phyloP scores from a whole-genome alignment of 2,329 filamentous ascomycete species.

The Cytospora schulzeri region DNA sequence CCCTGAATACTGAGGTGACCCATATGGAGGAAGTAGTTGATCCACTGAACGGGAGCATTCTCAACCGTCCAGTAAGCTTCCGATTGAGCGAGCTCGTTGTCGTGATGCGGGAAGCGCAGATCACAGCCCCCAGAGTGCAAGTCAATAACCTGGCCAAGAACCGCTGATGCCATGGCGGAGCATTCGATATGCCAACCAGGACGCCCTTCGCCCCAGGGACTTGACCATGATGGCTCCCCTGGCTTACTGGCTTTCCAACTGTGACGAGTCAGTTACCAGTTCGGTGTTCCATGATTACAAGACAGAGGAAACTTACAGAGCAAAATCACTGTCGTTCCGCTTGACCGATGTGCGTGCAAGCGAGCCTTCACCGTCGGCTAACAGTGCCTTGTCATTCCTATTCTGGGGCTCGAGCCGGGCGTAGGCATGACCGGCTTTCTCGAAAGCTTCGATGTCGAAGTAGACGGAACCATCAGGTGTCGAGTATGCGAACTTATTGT shows the following conservation, averaged over 20 bases:
- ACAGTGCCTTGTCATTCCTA: slow-evolving; percentile 77
- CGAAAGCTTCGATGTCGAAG: slow-evolving; percentile 87
- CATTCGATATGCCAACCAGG: slow-evolving; percentile 98
- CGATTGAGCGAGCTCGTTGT: slow-evolving; percentile 80
- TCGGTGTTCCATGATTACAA: too few relatives aligned
- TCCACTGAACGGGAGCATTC: slow-evolving; percentile 61
- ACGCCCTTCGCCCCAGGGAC: slow-evolving; percentile 82
- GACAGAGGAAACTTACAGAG: slow-evolving; percentile 54
- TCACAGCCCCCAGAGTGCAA: slow-evolving; percentile 94
- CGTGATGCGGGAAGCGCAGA: slow-evolving; percentile 87
- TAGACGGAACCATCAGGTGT: slow-evolving; percentile 80
- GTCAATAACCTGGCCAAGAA: slow-evolving; percentile 77
- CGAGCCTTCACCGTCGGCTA: slow-evolving; percentile 88
- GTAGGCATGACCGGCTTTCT: slow-evolving; percentile 81
- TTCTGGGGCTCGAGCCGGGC: slow-evolving; percentile 84
- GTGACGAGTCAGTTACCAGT: too few relatives aligned
- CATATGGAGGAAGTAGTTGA: slow-evolving; percentile 93
- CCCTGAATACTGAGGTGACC: slow-evolving; percentile 88
- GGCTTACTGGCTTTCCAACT: slow-evolving; percentile 82
- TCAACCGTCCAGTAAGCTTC: slow-evolving; percentile 66
- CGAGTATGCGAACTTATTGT: slow-evolving; percentile 69
- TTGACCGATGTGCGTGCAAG: slow-evolving; percentile 69
- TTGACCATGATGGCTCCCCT: slow-evolving; percentile 88
- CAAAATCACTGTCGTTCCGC: slow-evolving; percentile 80
- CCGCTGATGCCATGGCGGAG: slow-evolving; percentile 89